Percentiles rank a stretch among this genome's conserved stretches.
These are phyloP conservation scores for Amauroascus niger DNA, from an alignment of 2,329 filamentous ascomycete genomes.

Conservation along the genomic window DNA sequence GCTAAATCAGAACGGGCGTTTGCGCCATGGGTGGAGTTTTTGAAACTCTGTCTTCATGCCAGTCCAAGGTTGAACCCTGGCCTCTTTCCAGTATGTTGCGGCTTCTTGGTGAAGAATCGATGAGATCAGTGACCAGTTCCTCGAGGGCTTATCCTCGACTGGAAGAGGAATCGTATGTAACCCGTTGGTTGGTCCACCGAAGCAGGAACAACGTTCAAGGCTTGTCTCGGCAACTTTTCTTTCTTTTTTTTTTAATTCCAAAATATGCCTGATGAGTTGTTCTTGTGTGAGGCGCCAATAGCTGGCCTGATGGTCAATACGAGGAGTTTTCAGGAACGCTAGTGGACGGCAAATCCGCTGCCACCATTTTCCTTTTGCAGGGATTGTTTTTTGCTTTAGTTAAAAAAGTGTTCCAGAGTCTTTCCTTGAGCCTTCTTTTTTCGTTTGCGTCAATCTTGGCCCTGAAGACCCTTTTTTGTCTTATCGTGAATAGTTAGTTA, in stretches of 20 bases:
- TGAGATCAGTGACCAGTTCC: too few relatives aligned
- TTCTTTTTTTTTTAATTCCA: too few relatives aligned
- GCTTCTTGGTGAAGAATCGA: too few relatives aligned
- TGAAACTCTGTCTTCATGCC: conserved; percentile 3
- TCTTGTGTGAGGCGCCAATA: neutral
- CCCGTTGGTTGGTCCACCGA: too few relatives aligned
- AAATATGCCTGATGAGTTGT: conserved; percentile 6
- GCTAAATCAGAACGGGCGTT: neutral
- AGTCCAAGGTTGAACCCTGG: neutral
- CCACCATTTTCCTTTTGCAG: conserved; percentile 4
- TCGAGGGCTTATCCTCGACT: too few relatives aligned
- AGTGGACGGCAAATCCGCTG: conserved; percentile 10
- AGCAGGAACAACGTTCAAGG: neutral
- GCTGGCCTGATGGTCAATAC: conserved; percentile 6
- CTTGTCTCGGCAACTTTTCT: too few relatives aligned
- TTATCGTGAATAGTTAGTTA: too few relatives aligned
- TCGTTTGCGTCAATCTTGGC: neutral
- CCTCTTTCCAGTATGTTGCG: too few relatives aligned
- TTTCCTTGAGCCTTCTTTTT: too few relatives aligned
- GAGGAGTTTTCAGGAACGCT: conserved; percentile 8
- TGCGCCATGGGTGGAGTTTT: conserved; percentile 8
- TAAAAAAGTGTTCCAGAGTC: too few relatives aligned
- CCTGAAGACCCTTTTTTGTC: too few relatives aligned
- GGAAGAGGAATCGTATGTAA: too few relatives aligned
- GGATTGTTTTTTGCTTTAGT: neutral